Base-by-base conservation (phyloP, 2,329 filamentous ascomycete species). In the Trichoderma koningii region DNA sequence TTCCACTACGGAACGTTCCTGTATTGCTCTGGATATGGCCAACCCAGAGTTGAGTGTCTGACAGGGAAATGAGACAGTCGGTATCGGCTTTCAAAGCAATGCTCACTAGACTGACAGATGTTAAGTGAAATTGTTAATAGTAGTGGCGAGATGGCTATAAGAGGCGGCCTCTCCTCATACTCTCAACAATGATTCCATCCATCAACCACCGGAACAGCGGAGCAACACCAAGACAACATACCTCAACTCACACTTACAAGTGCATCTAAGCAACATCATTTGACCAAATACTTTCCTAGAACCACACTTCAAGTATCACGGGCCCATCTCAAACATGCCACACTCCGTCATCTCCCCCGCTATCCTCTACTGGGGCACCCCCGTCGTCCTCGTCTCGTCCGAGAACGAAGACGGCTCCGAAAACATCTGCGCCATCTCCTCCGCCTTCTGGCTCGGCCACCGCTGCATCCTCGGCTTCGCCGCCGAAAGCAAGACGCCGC, bases 401-500 rank as follows among this genome's bases (percentile, higher is more conserved):
- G 70, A 73, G 51, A 81, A 81, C 66, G 72, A 75, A 68, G 78
- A 81, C 65, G 74, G 73, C 6, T 77, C 75, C 4, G 68, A 69
- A 67, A 81, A 82, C 67, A 76, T 82, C 53, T 72, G 70, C 7
- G 75, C 79, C 9, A 80, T 80, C 65, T 81, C 79, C 17, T 80
- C 79, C 6, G 78, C 76, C 21, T 81, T 74, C 70, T 82, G 79
- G 79, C 74, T 82, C 12, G 76, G 76, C 5, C 70, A 78, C 66
- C 75, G 75, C 14, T 81, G 78, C 70, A 71, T 82, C 69, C 74
- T 81, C 5, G 80, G 79, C 2, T 71, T 81, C 3, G 72, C 44
- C 6, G 70, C 74, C 9, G 67, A 64, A 17, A 74, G 73, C 50
- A 74, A 80, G 64, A 80, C 79, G 0, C 74, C 78, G 0, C 59